Conservation (phyloP, 495 filamentous ascomycete species). For the Penicillium malachiteum region DNA sequence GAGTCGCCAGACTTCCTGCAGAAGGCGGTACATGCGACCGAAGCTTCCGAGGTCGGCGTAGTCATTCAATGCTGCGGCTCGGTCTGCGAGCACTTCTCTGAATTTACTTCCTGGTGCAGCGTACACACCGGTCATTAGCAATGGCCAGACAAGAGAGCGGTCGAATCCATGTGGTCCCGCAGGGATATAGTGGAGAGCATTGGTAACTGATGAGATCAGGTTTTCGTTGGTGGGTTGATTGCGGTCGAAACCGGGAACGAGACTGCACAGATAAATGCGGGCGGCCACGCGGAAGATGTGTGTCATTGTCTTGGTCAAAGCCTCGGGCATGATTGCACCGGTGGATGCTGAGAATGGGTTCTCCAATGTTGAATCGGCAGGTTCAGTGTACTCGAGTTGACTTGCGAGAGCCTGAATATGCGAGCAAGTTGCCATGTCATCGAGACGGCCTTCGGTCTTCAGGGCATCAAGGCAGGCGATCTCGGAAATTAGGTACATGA, state of each 20-base stretch:
- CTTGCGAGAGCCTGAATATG: conserved; percentile 79
- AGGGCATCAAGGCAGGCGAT: conserved; percentile 92
- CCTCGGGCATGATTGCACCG: conserved; percentile 75
- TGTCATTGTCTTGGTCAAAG: conserved; percentile 82
- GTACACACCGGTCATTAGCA: conserved; percentile 78
- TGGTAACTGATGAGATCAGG: conserved; percentile 71
- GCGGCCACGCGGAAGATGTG: conserved; percentile 88
- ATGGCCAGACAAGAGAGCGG: conserved; percentile 87
- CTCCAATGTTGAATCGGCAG: conserved; percentile 53
- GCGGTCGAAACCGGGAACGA: conserved; percentile 84
- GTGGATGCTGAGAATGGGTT: conserved; percentile 46
- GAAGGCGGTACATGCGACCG: conserved; percentile 73
- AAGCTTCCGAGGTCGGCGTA: conserved; percentile 79
- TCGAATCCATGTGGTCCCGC: conserved; percentile 80
- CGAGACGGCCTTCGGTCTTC: conserved; percentile 72
- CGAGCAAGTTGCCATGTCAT: conserved; percentile 77
- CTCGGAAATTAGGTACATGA: conserved; percentile 98
- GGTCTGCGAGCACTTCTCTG: conserved; percentile 70
- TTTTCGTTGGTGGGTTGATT: conserved; percentile 65
- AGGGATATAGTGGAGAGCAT: conserved; percentile 74
- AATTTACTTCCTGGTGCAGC: conserved; percentile 69
- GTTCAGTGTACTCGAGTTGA: conserved; percentile 81
- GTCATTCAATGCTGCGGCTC: conserved; percentile 69
- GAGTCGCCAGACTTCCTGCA: conserved; percentile 80
- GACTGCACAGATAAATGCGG: conserved; percentile 89